These are phyloP conservation scores for Geosmithia putterillii DNA, from an alignment of 2,329 filamentous ascomycete species.

Conservation along the genomic window DNA sequence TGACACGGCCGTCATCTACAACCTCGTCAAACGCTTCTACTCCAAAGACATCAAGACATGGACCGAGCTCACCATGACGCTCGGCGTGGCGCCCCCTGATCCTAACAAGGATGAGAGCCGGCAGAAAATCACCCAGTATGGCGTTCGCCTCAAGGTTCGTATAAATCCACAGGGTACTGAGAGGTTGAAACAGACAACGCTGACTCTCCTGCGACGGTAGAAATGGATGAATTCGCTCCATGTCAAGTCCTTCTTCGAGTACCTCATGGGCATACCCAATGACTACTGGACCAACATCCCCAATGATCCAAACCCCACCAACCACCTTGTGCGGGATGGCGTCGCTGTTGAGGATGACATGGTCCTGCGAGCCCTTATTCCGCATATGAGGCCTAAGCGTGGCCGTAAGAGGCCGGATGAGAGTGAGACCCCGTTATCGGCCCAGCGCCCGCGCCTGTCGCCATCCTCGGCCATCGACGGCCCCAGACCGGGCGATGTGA, in stretches of 20 bases:
- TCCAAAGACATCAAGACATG: slow-evolving; percentile 82
- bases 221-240: slow-evolving; percentile 98
- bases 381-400: slow-evolving; percentile 55
- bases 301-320: slow-evolving; percentile 46
- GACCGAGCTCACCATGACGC: slow-evolving; percentile 72
- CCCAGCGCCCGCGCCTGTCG: slow-evolving; percentile 51
- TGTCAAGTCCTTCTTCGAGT: slow-evolving; percentile 89
- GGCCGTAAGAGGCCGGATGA: slow-evolving; percentile 53
- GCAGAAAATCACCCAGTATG: slow-evolving; percentile 92
- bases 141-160: slow-evolving; percentile 73
- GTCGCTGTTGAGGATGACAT: slow-evolving; percentile 81
- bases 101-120: slow-evolving; percentile 74
- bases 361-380: slow-evolving; percentile 71
- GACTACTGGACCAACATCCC: slow-evolving; percentile 72
- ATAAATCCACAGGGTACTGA: no score
- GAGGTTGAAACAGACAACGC: no score
- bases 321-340: slow-evolving; percentile 60
- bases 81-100: slow-evolving; percentile 82
- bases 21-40: slow-evolving; percentile 69
- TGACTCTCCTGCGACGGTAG: no score
- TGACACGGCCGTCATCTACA: slow-evolving; percentile 62
- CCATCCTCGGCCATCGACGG: slow-evolving; percentile 31
- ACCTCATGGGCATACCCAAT: slow-evolving; percentile 65
- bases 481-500: slow-evolving; percentile 20
- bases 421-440: slow-evolving; percentile 35